A percentile compares a stretch with the other conserved stretches of the same genome.
phyloP scores from a whole-genome alignment of 805 yeast genomes.

The Cyberlindnera maclurae region DNA sequence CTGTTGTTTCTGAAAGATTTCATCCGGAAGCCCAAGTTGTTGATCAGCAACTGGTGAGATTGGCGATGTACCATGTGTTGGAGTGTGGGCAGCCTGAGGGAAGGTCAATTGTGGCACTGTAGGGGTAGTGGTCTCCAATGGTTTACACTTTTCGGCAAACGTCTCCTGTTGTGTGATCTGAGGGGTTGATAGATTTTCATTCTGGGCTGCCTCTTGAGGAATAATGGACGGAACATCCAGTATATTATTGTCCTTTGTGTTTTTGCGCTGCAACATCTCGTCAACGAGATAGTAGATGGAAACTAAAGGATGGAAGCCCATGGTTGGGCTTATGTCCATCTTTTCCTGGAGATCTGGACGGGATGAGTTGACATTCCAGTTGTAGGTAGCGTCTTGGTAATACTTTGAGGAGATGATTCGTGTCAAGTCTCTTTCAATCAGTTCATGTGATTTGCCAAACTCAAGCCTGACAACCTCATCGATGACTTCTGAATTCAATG shows the following conservation, averaged over 20 bases:
- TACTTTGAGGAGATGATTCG: conserved; percentile 53
- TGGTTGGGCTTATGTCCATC: conserved; percentile 49
- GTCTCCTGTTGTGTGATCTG: background rate
- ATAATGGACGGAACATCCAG: conserved; percentile 17
- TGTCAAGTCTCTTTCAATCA: conserved; percentile 48
- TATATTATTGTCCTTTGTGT: conserved; percentile 41
- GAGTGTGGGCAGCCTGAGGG: conserved; percentile 46
- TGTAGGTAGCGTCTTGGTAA: conserved; percentile 54
- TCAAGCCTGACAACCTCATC: conserved; percentile 73
- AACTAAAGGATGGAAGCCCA: conserved; percentile 80
- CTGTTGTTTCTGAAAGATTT: conserved; percentile 27
- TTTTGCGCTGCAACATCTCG: conserved; percentile 72
- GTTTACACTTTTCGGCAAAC: background rate
- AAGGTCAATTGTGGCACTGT: conserved; percentile 35
- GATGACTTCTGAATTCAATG: conserved; percentile 60
- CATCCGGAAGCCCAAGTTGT: conserved; percentile 27
- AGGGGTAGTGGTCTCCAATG: conserved; percentile 23
- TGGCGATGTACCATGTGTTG: conserved; percentile 31
- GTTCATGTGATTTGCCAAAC: conserved; percentile 58
- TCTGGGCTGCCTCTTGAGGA: conserved; percentile 14
- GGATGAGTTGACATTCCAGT: conserved; percentile 40
- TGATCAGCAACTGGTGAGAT: conserved; percentile 26
- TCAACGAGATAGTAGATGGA: conserved; percentile 82
- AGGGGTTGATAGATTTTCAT: background rate
- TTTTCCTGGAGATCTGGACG: conserved; percentile 6